Conservation (phyloP, 306 rosid species). For the cucumber (Cucumis sativus) region DNA sequence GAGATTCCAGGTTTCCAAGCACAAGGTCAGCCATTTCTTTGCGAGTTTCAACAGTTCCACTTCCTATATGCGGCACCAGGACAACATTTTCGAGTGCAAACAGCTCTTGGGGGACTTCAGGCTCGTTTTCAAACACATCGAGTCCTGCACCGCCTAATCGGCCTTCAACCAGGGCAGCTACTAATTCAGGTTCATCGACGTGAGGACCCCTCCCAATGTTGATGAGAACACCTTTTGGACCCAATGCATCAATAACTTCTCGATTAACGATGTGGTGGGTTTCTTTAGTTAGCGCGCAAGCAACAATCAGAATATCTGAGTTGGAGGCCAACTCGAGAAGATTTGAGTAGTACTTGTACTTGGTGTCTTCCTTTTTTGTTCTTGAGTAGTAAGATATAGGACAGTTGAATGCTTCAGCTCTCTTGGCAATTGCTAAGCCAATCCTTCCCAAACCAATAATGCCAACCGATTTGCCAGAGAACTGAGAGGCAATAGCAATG, state of each 20-base stretch:
- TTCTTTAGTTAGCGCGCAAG: constrained; percentile 54
- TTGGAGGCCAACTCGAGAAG: constrained; percentile 67
- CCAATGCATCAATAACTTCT: constrained; percentile 58
- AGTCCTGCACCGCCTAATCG: constrained; percentile 80
- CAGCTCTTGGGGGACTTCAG: constrained; percentile 57
- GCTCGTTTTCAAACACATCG: constrained; percentile 75
- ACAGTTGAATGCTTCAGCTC: constrained; percentile 76
- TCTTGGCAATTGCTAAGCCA: constrained; percentile 60
- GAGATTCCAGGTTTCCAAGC: constrained; percentile 61
- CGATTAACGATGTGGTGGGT: constrained; percentile 55
- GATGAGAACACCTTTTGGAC: constrained; percentile 62
- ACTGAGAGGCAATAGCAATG: constrained; percentile 30
- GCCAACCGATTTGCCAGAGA: constrained; percentile 77
- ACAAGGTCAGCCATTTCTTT: constrained; percentile 66
- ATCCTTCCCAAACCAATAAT: constrained; percentile 78
- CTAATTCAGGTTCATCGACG: constrained; percentile 60
- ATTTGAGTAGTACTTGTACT: constrained; percentile 61
- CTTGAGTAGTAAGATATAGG: constrained; percentile 49
- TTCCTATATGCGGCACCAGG: constrained; percentile 65
- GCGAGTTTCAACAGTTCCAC: constrained; percentile 59
- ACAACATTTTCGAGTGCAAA: constrained; percentile 68
- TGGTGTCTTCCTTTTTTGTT: constrained; percentile 35
- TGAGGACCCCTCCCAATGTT: constrained; percentile 85
- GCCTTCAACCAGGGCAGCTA: constrained; percentile 66
- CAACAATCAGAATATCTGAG: constrained; percentile 63